Percentiles rank a stretch among this genome's conserved stretches.
phyloP scores from a whole-genome alignment of 768 basidiomycete species.

The Clitopilus passeckerianus region DNA sequence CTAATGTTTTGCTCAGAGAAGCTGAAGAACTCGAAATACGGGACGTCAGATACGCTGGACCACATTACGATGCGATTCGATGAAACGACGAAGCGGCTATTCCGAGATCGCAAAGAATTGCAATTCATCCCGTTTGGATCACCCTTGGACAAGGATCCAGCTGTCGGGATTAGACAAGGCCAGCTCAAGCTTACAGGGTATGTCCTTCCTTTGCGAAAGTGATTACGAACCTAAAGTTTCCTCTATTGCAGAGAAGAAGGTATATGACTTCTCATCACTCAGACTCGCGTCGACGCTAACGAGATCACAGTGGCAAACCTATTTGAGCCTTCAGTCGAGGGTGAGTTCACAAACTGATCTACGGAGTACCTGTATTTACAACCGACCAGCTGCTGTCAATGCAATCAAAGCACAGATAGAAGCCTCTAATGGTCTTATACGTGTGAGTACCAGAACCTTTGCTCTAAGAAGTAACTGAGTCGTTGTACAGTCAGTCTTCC shows the following conservation, averaged over 20 bases:
- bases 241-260: conserved; percentile 22
- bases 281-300: not conserved
- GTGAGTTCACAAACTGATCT: conserved; percentile 15
- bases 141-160: conserved; percentile 67
- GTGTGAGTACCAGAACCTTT: conserved; percentile 28
- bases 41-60: conserved; percentile 64
- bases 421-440: conserved; percentile 62
- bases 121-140: conserved; percentile 78
- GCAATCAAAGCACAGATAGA: conserved; percentile 72
- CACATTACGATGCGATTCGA: conserved; percentile 80
- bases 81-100: conserved; percentile 77
- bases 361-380: not conserved
- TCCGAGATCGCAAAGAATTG: conserved; percentile 60
- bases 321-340: conserved; percentile 75
- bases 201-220: not conserved
- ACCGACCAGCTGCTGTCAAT: conserved; percentile 46
- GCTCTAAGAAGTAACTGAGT: not conserved
- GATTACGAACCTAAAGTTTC: not conserved
- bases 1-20: conserved; percentile 43
- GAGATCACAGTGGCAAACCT: conserved; percentile 53
- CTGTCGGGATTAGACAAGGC: conserved; percentile 68
- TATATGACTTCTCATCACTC: conserved; percentile 4
- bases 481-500: conserved; percentile 60
- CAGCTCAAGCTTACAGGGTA: conserved; percentile 71
- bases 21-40: conserved; percentile 69